Base-by-base conservation (phyloP, 2,329 filamentous ascomycete genomes). In the Boeremia lycopersici region DNA sequence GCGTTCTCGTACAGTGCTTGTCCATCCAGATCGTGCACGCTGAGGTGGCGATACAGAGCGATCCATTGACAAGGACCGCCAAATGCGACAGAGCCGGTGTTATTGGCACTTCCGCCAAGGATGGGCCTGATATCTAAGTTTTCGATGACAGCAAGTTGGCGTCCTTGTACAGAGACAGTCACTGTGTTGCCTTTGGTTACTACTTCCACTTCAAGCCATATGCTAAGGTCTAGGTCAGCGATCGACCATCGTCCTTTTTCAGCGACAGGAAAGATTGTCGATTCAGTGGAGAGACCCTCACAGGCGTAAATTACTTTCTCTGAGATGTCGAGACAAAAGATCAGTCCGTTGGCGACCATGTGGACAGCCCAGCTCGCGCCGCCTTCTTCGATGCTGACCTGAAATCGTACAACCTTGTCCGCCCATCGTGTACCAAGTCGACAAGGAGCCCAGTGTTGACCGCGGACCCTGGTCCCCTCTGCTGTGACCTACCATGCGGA, bases 391-490 rank as follows among this genome's bases (percentile, higher is more conserved):
- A 53, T 39, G 1, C 30, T 45, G 15, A 49, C 50, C 13, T 57
- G 45, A n/a, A 57, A 57, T 15, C 38, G 40, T 6, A 57, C 31
- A 5, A 4, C 38, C 31, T 53, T 49, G 23, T 57, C 43, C 11
- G 34, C 41, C 55, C 49, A 57, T 11, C 55, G 38, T 40, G 55
- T 57, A 5, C 55, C 55, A 6, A 19, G 35, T 23, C 55, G 48
- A 42, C 49, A 57, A 10, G 55, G 55, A 13, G 55, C 49, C 55
- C 55, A 57, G 15, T 57, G 55, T n/a, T 53, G 49, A 30, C 55
- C 55, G 17, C 47, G 25, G 4, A 57, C 49, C 30, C 13, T 41
- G 12, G 49, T 57, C 10, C 55, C 55, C 4, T 43, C 15, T 6
- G 46, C 36, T 10, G 46, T 50, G 11, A 53, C 45, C 12, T 57